Percentiles rank a stretch among this genome's conserved stretches.
Evolutionary conservation across 306 rosid genomes (phyloP).

Genomic region (Vicia villosa): DNA sequence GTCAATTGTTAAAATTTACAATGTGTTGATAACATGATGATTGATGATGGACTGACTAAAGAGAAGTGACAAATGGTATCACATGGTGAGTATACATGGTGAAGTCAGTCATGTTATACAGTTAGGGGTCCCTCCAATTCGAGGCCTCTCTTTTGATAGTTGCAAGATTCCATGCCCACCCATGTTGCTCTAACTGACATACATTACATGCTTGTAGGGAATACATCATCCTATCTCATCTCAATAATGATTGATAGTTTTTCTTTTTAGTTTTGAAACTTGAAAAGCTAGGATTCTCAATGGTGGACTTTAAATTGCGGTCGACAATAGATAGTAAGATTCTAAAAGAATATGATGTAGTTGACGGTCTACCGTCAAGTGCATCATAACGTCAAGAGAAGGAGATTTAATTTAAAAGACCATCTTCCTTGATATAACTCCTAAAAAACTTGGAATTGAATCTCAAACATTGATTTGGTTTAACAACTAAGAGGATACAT

Average conservation of each 20-base stretch:
- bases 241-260: slow-evolving; percentile 12
- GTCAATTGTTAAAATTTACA: slow-evolving; percentile 25
- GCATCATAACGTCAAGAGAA: too few species aligned
- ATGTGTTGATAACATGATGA: slow-evolving; percentile 39
- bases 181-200: slow-evolving; percentile 43
- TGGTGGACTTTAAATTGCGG: too few species aligned
- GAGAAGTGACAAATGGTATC: slow-evolving; percentile 45
- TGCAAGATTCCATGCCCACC: slow-evolving; percentile 46
- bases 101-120: slow-evolving; percentile 55
- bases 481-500: too few species aligned
- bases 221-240: slow-evolving; percentile 21
- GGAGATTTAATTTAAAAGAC: too few species aligned
- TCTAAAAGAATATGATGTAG: too few species aligned
- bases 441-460: too few species aligned
- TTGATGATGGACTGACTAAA: slow-evolving; percentile 34
- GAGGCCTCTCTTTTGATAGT: slow-evolving; percentile 40
- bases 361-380: too few species aligned
- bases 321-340: too few species aligned
- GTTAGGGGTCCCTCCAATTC: slow-evolving; percentile 43
- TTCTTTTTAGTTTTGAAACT: too few species aligned
- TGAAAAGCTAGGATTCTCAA: too few species aligned
- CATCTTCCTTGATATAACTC: too few species aligned
- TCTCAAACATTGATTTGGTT: too few species aligned
- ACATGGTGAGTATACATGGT: slow-evolving; percentile 52
- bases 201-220: slow-evolving; percentile 21